phyloP scores from a whole-genome alignment of 352 stramenopile genomes.

The Pythium insidiosum region DNA sequence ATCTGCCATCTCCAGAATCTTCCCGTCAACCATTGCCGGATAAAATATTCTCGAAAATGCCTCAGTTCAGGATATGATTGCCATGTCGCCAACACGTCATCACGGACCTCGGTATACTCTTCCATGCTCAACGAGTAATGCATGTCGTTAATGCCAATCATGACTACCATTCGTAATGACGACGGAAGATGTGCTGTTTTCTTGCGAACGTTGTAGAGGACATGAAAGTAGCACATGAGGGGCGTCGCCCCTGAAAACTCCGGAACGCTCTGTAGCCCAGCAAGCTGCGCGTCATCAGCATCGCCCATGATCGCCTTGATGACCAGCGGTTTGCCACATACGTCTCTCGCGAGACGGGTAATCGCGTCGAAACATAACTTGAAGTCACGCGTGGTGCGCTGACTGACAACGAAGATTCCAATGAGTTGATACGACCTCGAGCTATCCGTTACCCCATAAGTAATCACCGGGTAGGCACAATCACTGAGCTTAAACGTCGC shows the following conservation, averaged over 20 bases:
- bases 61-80: not conserved
- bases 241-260: not conserved
- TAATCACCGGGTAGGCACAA: slow-evolving; percentile 5
- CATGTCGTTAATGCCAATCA: slow-evolving; percentile 6
- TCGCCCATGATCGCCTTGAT: not conserved
- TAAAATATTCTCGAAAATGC: slow-evolving; percentile 4
- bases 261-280: not conserved
- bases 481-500: slow-evolving; percentile 7
- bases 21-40: not conserved
- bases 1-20: slow-evolving; percentile 14
- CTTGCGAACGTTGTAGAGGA: slow-evolving; percentile 9
- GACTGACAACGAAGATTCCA: slow-evolving; percentile 4
- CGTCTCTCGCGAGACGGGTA: not conserved
- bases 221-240: slow-evolving; percentile 10
- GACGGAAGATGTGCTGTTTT: not conserved
- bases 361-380: not conserved
- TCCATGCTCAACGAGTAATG: not conserved
- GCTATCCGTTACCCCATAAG: slow-evolving; percentile 5
- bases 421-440: slow-evolving; percentile 1
- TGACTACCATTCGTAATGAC: not conserved
- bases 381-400: not conserved
- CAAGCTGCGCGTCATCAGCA: not conserved
- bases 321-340: not conserved
- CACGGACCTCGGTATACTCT: slow-evolving; percentile 1
- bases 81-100: not conserved